Evolutionary conservation across 2,329 filamentous ascomycete species (phyloP).

Genomic region (Scedosporium apiospermum): DNA sequence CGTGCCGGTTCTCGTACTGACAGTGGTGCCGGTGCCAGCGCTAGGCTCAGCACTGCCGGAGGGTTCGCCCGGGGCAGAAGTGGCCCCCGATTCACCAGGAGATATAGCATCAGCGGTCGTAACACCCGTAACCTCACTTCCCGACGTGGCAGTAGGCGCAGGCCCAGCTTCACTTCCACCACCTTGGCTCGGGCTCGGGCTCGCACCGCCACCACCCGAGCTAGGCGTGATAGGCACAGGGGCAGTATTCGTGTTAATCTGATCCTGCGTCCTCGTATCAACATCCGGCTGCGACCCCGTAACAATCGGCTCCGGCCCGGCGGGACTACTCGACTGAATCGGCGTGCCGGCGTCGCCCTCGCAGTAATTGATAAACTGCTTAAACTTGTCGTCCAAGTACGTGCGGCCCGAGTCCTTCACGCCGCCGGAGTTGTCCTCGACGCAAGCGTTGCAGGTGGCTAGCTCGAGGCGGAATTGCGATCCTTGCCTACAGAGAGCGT

Average conservation of each 20-base stretch:
- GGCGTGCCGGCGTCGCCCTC: slow-evolving; percentile 13
- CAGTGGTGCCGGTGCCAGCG: neutral
- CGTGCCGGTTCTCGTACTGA: neutral
- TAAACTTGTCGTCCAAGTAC: slow-evolving; percentile 28
- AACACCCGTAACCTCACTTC: no score
- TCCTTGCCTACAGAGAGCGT: slow-evolving; percentile 30
- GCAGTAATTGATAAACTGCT: slow-evolving; percentile 39
- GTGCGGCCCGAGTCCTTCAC: slow-evolving; percentile 18
- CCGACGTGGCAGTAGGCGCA: no score
- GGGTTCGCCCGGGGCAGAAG: no score
- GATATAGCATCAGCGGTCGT: no score
- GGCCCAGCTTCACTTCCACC: no score
- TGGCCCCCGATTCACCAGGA: no score
- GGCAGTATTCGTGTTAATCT: neutral
- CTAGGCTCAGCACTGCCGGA: no score
- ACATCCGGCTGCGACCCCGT: neutral
- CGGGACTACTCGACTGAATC: neutral
- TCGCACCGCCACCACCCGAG: neutral
- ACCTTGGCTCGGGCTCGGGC: no score
- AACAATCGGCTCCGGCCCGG: neutral
- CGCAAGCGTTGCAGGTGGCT: slow-evolving; percentile 31
- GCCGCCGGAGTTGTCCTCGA: slow-evolving; percentile 14
- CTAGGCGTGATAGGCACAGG: neutral
- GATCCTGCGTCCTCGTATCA: slow-evolving; percentile 2
- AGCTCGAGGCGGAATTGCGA: slow-evolving; percentile 32